Conservation (phyloP, 1,284 basidiomycete genomes). For the Boletus austroedulis region DNA sequence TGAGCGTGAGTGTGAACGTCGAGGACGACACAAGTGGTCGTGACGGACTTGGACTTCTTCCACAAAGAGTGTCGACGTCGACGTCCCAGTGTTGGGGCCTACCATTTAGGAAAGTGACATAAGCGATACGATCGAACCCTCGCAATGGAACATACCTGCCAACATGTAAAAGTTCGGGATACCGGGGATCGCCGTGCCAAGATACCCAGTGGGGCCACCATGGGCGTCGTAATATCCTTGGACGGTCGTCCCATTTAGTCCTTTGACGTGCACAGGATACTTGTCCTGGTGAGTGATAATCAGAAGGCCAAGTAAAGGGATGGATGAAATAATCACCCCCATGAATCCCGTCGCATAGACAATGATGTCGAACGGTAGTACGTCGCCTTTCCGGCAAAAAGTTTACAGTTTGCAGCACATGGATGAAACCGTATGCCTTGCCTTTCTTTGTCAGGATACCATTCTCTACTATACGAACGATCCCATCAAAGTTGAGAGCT, state of each 20-base stretch:
- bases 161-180: constrained; percentile 42
- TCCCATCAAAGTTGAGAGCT: constrained; percentile 39
- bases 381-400: constrained; percentile 20
- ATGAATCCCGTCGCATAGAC: constrained; percentile 37
- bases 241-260: constrained; percentile 28
- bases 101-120: not conserved
- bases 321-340: constrained; percentile 15
- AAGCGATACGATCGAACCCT: not conserved
- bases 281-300: constrained; percentile 23
- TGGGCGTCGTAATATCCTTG: constrained; percentile 36
- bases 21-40: not conserved
- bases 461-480: constrained; percentile 37
- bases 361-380: constrained; percentile 34
- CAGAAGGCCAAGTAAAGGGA: not conserved
- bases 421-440: not conserved
- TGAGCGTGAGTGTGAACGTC: not conserved
- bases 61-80: constrained; percentile 35
- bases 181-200: constrained; percentile 36
- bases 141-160: constrained; percentile 13
- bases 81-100: constrained; percentile 36
- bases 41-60: constrained; percentile 31
- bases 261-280: constrained; percentile 30
- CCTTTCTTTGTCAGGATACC: constrained; percentile 41
- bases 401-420: not conserved
- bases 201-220: constrained; percentile 38